phyloP scores from a whole-genome alignment of 345 rosid species.

The Murraya koenigii region DNA sequence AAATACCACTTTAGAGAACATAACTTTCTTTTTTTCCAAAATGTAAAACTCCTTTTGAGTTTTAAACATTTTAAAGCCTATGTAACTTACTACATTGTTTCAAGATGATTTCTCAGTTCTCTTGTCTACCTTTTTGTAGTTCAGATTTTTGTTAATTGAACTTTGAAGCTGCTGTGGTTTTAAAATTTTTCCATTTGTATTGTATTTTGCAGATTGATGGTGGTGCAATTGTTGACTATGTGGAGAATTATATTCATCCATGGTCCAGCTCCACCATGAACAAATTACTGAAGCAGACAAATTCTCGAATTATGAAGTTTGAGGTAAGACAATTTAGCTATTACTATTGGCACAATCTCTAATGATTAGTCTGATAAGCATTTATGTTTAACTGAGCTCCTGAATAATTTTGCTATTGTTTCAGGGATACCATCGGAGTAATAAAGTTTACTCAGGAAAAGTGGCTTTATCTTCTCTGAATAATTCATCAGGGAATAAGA shows the following conservation, averaged over 20 bases:
- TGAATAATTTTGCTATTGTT: conserved; percentile 26
- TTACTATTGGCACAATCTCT: neutral
- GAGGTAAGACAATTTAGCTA: conserved; percentile 39
- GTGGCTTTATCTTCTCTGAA: conserved; percentile 53
- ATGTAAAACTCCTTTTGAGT: neutral
- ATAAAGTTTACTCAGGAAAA: conserved; percentile 68
- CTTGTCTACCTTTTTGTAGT: neutral
- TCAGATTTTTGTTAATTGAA: neutral
- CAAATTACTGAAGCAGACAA: conserved; percentile 48
- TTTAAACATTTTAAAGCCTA: neutral
- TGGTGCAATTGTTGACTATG: conserved; percentile 17
- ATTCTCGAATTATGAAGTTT: conserved; percentile 50
- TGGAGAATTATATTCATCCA: conserved; percentile 46
- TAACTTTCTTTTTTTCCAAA: no score
- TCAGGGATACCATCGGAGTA: conserved; percentile 70
- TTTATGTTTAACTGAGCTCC: conserved; percentile 8
- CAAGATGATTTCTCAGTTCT: neutral
- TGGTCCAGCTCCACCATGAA: conserved; percentile 62
- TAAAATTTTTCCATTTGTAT: no score
- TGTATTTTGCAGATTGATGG: conserved; percentile 56
- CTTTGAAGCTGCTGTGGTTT: no score
- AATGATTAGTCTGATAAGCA: conserved; percentile 12
- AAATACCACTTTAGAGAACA: neutral
- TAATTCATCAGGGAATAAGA: conserved; percentile 70
- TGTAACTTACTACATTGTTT: neutral